Conservation (phyloP, 139 green algal species). For the Prasinococcaceae sp. region DNA sequence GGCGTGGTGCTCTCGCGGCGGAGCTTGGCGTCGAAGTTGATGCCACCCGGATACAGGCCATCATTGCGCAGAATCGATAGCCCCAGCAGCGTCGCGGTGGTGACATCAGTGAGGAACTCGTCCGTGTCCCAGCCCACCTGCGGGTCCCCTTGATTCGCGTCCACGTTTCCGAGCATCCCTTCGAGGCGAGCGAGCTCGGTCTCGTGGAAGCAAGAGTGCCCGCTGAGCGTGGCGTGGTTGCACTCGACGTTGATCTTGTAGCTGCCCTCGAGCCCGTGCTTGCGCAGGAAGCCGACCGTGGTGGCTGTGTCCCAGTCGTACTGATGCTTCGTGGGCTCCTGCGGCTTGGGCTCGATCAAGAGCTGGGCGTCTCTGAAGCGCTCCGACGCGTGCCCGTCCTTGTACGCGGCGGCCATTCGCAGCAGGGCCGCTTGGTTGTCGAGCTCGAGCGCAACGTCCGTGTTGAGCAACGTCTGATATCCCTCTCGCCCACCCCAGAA, state of each 20-base stretch:
- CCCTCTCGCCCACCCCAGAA: slow-evolving; percentile 65
- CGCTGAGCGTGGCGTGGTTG: slow-evolving; percentile 62
- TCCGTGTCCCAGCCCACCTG: slow-evolving; percentile 62
- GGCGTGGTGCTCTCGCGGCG: slow-evolving; percentile 37
- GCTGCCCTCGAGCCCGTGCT: slow-evolving; percentile 33
- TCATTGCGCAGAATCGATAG: slow-evolving; percentile 32
- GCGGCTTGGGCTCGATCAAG: slow-evolving; percentile 58
- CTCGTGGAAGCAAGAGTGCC: slow-evolving; percentile 27
- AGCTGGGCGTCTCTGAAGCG: too few species aligned
- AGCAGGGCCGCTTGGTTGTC: slow-evolving; percentile 44
- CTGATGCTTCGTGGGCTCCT: slow-evolving; percentile 56
- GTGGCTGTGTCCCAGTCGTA: slow-evolving; percentile 49
- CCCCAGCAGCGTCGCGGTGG: slow-evolving; percentile 34
- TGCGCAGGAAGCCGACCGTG: slow-evolving; percentile 39
- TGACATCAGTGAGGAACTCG: slow-evolving; percentile 48
- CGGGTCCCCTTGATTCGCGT: slow-evolving; percentile 54
- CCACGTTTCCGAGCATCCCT: slow-evolving; percentile 44
- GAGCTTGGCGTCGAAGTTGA: slow-evolving; percentile 70
- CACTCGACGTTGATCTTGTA: slow-evolving; percentile 71
- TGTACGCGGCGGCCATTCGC: slow-evolving; percentile 31
- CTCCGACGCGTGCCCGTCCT: slow-evolving; percentile 28
- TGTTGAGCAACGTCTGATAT: slow-evolving; percentile 57
- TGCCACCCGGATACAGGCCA: slow-evolving; percentile 36
- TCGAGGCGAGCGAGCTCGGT: slow-evolving; percentile 31
- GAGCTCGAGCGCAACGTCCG: slow-evolving; percentile 43